A percentile compares a stretch with the other conserved stretches of the same genome.
Evolutionary conservation across 1,284 basidiomycete species (phyloP).

Genomic region (Leccinum solheimii): DNA sequence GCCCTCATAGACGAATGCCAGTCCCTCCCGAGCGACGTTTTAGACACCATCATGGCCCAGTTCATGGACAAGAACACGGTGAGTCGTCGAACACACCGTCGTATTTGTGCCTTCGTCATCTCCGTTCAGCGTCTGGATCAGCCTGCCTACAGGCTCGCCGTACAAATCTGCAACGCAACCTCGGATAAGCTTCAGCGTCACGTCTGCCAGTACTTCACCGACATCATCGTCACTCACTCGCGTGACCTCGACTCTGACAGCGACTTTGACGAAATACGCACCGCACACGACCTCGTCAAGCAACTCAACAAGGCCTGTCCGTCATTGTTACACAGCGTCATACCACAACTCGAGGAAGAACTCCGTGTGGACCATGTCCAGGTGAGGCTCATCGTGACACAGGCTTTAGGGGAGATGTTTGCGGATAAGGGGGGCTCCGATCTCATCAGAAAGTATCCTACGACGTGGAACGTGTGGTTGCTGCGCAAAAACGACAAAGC

Average conservation of each 20-base stretch:
- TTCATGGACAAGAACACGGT: conserved; percentile 79
- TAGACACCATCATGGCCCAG: conserved; percentile 83
- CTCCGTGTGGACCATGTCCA: conserved; percentile 75
- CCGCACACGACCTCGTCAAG: conserved; percentile 84
- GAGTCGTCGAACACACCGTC: conserved; percentile 22
- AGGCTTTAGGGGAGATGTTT: conserved; percentile 90
- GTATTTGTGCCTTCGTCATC: conserved; percentile 1
- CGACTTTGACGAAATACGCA: conserved; percentile 66
- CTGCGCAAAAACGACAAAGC: conserved; percentile 79
- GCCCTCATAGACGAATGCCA: conserved; percentile 88
- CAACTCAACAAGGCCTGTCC: conserved; percentile 83
- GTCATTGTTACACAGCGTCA: conserved; percentile 81
- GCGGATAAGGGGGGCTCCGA: conserved; percentile 72
- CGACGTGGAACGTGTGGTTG: conserved; percentile 87
- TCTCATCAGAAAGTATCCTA: conserved; percentile 77
- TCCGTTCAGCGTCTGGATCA: conserved; percentile 63
- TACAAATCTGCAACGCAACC: conserved; percentile 82
- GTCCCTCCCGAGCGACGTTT: conserved; percentile 71
- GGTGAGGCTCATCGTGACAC: conserved; percentile 77
- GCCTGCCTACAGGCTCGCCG: conserved; percentile 82
- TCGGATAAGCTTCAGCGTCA: conserved; percentile 88
- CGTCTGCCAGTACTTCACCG: conserved; percentile 89
- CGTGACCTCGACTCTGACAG: conserved; percentile 57
- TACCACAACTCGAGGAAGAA: conserved; percentile 93
- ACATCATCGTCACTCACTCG: conserved; percentile 72